phyloP scores from a whole-genome alignment of 2,329 filamentous ascomycete species.

The Apiospora koreana region DNA sequence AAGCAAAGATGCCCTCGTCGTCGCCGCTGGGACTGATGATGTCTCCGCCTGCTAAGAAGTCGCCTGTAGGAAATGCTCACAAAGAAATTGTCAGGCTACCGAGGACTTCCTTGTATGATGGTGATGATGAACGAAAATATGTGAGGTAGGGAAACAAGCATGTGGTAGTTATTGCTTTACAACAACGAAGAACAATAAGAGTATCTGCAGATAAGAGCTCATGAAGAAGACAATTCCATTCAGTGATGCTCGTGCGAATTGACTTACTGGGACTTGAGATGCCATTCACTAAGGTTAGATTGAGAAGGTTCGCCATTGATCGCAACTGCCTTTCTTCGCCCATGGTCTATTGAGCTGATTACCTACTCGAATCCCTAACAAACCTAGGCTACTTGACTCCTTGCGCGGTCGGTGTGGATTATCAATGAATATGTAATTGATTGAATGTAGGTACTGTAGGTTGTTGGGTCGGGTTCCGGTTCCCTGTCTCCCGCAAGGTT shows the following conservation, averaged over 20 bases:
- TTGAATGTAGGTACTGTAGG: neutral
- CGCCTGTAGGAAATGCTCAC: neutral
- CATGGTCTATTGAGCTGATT: neutral
- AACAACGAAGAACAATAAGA: neutral
- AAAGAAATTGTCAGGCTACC: neutral
- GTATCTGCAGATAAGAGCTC: neutral
- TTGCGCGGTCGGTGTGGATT: neutral
- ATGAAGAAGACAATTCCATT: neutral
- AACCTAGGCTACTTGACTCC: constrained; percentile 6
- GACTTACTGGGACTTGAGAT: neutral
- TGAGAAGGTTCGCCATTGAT: constrained; percentile 10
- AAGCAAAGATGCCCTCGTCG: neutral
- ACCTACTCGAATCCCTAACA: neutral
- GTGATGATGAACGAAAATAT: neutral
- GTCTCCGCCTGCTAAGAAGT: neutral
- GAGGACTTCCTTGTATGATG: neutral
- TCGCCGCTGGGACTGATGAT: neutral
- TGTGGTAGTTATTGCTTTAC: neutral
- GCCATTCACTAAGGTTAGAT: neutral
- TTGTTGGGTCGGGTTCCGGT: neutral
- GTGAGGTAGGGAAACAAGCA: neutral
- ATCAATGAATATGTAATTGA: neutral
- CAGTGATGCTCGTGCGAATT: neutral
- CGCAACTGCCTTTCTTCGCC: constrained; percentile 4
- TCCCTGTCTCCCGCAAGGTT: constrained; percentile 4